Conservation (phyloP, 2,329 filamentous ascomycete genomes). For the Rutstroemia sp. region DNA sequence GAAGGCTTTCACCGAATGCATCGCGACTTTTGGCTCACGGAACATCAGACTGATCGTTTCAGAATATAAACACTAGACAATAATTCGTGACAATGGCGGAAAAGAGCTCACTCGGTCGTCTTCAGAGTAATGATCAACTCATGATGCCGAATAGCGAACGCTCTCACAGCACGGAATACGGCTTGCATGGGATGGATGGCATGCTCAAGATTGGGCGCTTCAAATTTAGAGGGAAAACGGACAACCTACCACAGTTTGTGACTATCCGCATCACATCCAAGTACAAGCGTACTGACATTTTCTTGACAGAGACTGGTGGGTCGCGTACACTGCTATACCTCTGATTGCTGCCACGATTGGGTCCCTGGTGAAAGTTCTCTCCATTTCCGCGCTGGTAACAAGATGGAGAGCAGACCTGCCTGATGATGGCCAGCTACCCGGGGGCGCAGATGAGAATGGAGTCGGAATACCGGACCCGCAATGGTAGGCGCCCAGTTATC, state of each 20-base stretch:
- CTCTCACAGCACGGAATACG: not conserved
- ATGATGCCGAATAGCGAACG: not conserved
- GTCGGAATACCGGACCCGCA: constrained; percentile 48
- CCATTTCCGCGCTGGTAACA: constrained; percentile 58
- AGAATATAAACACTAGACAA: too few species aligned
- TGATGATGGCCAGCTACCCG: constrained; percentile 36
- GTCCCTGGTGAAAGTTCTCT: constrained; percentile 62
- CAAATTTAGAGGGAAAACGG: constrained; percentile 28
- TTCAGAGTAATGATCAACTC: not conserved
- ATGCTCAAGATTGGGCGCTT: constrained; percentile 24
- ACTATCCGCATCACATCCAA: not conserved
- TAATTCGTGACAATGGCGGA: constrained; percentile 1
- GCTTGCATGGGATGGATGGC: constrained; percentile 7
- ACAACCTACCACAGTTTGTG: constrained; percentile 30
- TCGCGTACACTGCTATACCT: constrained; percentile 39
- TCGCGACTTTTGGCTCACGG: too few species aligned
- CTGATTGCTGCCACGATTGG: constrained; percentile 62
- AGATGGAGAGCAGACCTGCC: constrained; percentile 49
- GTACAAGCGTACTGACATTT: not conserved
- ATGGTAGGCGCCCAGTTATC: constrained; percentile 39
- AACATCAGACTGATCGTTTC: not conserved
- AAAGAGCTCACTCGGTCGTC: not conserved
- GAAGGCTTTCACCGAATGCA: too few species aligned
- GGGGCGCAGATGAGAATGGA: constrained; percentile 42
- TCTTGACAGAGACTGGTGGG: constrained; percentile 32